Evolutionary conservation across 495 filamentous ascomycete genomes (phyloP).

Genomic region (Sphaerosporella brunnea): DNA sequence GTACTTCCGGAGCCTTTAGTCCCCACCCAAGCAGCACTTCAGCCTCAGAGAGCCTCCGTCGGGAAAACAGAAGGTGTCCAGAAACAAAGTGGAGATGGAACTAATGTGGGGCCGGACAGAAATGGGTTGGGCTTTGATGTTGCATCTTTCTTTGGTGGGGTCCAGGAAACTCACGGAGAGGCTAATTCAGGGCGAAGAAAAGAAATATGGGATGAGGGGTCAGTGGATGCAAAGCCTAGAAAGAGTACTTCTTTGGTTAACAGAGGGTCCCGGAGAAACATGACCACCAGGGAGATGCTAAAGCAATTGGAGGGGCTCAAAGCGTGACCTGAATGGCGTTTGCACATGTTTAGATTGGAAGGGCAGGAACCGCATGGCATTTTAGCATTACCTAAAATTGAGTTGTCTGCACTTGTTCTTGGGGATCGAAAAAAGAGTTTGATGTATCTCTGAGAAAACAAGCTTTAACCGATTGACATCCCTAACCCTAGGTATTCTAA

Average conservation of each 20-base stretch:
- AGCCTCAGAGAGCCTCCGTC: slow-evolving; percentile 8
- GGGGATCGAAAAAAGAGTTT: too few species aligned
- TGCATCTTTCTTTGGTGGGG: slow-evolving; percentile 5
- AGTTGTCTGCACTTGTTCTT: too few species aligned
- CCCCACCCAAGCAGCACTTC: slow-evolving; percentile 1
- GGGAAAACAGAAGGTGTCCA: slow-evolving; percentile 1
- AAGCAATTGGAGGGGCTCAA: slow-evolving; percentile 4
- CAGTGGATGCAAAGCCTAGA: slow-evolving; percentile 12
- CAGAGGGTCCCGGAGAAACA: not conserved
- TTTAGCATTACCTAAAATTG: too few species aligned
- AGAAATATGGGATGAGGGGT: slow-evolving; percentile 9
- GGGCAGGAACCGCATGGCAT: too few species aligned
- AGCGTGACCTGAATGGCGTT: too few species aligned
- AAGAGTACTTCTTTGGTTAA: not conserved
- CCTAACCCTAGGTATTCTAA: too few species aligned
- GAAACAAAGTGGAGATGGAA: slow-evolving; percentile 9
- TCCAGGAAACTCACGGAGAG: slow-evolving; percentile 11
- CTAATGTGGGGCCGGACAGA: slow-evolving; percentile 10
- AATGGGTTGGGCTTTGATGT: slow-evolving; percentile 9
- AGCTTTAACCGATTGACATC: too few species aligned
- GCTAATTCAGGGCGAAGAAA: slow-evolving; percentile 13
- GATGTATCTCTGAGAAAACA: too few species aligned
- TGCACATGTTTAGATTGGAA: too few species aligned
- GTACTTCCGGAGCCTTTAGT: slow-evolving; percentile 10
- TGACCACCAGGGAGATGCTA: slow-evolving; percentile 1